Percentiles rank a stretch among this genome's conserved stretches.
Evolutionary conservation across 2,329 filamentous ascomycete species (phyloP).

Genomic region (Botryotinia globosa): DNA sequence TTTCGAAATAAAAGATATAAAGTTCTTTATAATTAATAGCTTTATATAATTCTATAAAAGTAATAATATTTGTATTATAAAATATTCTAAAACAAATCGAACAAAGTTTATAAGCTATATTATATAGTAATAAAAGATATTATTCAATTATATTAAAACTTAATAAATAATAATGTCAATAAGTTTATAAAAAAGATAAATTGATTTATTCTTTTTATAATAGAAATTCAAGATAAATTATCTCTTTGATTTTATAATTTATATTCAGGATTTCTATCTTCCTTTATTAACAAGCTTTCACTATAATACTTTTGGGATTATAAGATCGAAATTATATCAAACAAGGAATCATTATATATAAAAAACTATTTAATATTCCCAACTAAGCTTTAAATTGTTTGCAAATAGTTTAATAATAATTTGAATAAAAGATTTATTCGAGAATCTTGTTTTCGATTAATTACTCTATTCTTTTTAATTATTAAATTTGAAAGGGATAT

Average conservation of each 20-base stretch:
- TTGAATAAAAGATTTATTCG: too few relatives aligned
- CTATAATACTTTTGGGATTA: background rate
- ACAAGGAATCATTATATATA: background rate
- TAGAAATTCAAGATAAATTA: background rate
- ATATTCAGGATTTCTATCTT: background rate
- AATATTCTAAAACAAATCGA: background rate
- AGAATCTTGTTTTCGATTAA: too few relatives aligned
- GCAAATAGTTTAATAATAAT: background rate
- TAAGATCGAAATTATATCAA: background rate
- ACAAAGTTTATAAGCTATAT: background rate
- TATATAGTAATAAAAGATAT: accelerated
- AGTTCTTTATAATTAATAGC: too few relatives aligned
- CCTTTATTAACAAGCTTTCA: background rate
- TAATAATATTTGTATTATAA: background rate
- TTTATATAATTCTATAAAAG: too few relatives aligned
- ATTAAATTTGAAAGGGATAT: accelerated
- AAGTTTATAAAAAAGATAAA: background rate
- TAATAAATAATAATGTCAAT: background rate
- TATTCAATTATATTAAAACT: background rate
- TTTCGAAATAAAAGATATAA: too few relatives aligned
- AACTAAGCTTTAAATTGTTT: background rate
- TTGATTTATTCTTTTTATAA: background rate
- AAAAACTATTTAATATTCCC: background rate
- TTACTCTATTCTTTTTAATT: too few relatives aligned
- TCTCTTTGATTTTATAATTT: background rate